A percentile compares a stretch with the other conserved stretches of the same genome.
Conservation (phyloP, 2,329 filamentous ascomycete species). For the Aspergillus puulaauensis region DNA sequence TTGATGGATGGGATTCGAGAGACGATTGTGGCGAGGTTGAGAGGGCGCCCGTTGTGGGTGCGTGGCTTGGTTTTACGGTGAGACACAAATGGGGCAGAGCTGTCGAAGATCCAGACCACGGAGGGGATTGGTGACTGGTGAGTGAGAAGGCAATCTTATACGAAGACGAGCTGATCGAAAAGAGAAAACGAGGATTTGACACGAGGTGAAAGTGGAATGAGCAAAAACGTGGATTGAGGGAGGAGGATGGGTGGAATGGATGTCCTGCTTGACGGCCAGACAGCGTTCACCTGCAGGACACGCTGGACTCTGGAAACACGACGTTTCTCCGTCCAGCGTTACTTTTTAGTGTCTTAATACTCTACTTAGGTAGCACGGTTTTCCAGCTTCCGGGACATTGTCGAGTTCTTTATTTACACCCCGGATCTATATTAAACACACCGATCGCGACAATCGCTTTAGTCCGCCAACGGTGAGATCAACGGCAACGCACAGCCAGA, state of each 20-base stretch:
- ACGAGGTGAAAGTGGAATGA: background rate
- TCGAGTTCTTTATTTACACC: too few relatives aligned
- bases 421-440: too few relatives aligned
- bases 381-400: too few relatives aligned
- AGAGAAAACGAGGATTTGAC: background rate
- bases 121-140: too few relatives aligned
- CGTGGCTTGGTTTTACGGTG: too few relatives aligned
- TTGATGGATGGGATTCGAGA: too few relatives aligned
- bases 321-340: background rate
- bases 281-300: too few relatives aligned
- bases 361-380: background rate
- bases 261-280: background rate
- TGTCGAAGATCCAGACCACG: too few relatives aligned
- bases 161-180: background rate
- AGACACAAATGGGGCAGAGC: too few relatives aligned
- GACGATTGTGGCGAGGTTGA: background rate
- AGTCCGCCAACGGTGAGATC: too few relatives aligned
- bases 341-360: background rate
- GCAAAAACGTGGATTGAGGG: background rate
- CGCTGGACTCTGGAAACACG: too few relatives aligned
- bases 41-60: background rate
- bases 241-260: background rate
- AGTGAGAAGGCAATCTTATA: background rate
- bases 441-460: too few relatives aligned
- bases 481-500: background rate